phyloP scores from a whole-genome alignment of 2,329 filamentous ascomycete genomes.

The Ophiostoma piceae region DNA sequence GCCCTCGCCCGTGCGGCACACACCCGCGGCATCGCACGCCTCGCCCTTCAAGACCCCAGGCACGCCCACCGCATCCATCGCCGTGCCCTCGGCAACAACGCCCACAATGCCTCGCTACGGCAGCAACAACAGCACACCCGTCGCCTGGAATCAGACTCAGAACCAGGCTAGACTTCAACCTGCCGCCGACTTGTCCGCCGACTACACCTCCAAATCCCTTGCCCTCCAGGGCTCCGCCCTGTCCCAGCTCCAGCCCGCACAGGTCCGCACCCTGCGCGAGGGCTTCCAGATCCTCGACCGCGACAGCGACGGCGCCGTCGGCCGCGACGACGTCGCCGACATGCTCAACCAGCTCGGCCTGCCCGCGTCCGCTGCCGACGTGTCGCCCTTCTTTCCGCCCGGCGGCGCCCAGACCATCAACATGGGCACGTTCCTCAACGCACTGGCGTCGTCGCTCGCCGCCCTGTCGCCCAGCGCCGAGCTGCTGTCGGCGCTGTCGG shows the following conservation, averaged over 20 bases:
- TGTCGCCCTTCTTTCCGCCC: constrained; percentile 78
- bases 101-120: constrained; percentile 34
- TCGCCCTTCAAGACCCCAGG: constrained; percentile 51
- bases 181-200: constrained; percentile 34
- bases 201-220: constrained; percentile 29
- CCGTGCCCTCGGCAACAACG: neutral
- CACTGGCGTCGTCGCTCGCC: constrained; percentile 67
- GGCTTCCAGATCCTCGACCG: constrained; percentile 90
- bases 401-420: constrained; percentile 67
- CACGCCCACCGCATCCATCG: constrained; percentile 30
- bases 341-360: constrained; percentile 84
- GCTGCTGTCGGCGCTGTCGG: constrained; percentile 82
- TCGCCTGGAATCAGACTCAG: neutral
- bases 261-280: constrained; percentile 83
- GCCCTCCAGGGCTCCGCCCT: constrained; percentile 48
- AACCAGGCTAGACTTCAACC: constrained; percentile 33
- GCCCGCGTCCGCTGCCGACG: constrained; percentile 62
- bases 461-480: constrained; percentile 73
- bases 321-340: constrained; percentile 75
- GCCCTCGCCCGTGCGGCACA: constrained; percentile 59
- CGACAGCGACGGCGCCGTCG: constrained; percentile 78
- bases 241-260: constrained; percentile 70
- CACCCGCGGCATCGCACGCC: constrained; percentile 56
- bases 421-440: constrained; percentile 79
- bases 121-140: neutral